Conservation (phyloP, 176 grass and related monocot species). For the Coix lacrymajobi region DNA sequence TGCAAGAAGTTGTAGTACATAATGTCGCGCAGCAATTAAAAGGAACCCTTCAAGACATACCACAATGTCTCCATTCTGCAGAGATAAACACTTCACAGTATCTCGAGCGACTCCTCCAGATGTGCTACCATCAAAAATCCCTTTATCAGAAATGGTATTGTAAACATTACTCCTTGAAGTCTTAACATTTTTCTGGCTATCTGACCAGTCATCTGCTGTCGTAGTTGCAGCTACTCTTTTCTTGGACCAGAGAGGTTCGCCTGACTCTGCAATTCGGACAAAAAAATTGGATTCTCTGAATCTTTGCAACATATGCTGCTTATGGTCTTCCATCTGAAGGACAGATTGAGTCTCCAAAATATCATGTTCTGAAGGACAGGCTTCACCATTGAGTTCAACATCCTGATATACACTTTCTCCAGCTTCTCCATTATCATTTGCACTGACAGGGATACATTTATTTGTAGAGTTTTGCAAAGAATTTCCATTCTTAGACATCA, state of each 20-base stretch:
- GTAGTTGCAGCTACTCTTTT: constrained; percentile 32
- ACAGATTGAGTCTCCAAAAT: constrained; percentile 55
- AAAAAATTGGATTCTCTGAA: constrained; percentile 90
- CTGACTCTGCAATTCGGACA: constrained; percentile 69
- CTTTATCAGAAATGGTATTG: constrained; percentile 76
- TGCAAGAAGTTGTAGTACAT: constrained; percentile 3
- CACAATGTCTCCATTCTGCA: constrained; percentile 94
- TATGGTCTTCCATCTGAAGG: constrained; percentile 63
- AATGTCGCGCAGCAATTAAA: not conserved
- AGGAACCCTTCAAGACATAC: constrained; percentile 45
- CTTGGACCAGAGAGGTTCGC: constrained; percentile 88
- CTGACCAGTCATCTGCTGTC: not conserved
- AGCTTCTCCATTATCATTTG: constrained; percentile 39
- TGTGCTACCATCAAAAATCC: constrained; percentile 70
- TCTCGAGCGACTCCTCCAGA: constrained; percentile 79
- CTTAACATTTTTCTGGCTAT: constrained; percentile 30
- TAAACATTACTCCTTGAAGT: constrained; percentile 32
- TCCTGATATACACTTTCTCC: constrained; percentile 21
- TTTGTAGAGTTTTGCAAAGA: constrained; percentile 16
- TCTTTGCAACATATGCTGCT: constrained; percentile 56
- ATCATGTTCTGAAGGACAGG: constrained; percentile 29
- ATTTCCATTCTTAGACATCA: constrained; percentile 57
- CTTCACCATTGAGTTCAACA: constrained; percentile 32
- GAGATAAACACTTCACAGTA: constrained; percentile 67
- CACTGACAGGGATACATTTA: constrained; percentile 23